Evolutionary conservation across 495 filamentous ascomycete species (phyloP).

Genomic region (Aspergillus nanangensis): DNA sequence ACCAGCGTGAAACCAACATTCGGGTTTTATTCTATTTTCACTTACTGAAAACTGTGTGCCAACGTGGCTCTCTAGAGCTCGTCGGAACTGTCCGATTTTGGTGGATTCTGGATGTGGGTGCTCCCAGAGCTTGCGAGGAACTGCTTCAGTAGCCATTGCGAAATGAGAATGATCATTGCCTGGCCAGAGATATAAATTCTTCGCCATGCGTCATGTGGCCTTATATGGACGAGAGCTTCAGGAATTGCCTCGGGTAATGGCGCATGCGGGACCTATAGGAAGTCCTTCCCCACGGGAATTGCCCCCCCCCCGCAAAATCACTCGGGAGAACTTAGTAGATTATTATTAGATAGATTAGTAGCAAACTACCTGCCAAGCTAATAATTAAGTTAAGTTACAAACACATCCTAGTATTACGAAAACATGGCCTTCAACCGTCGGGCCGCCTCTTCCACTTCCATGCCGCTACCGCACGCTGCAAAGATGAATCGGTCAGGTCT

Average conservation of each 20-base stretch:
- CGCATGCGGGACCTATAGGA: too few species aligned
- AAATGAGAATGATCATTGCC: not conserved
- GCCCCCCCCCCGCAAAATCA: too few species aligned
- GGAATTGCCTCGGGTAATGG: too few species aligned
- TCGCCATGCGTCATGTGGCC: too few species aligned
- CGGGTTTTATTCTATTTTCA: not conserved
- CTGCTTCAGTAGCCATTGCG: constrained; percentile 7
- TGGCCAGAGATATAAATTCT: not conserved
- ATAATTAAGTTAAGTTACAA: not conserved
- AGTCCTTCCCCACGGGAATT: too few species aligned
- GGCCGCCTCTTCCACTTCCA: not conserved
- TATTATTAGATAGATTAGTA: not conserved
- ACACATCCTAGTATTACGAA: not conserved
- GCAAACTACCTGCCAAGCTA: not conserved
- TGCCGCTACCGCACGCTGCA: not conserved
- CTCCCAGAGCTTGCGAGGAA: constrained; percentile 47
- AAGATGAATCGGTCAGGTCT: not conserved
- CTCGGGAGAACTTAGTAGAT: too few species aligned
- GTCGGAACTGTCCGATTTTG: constrained; percentile 53
- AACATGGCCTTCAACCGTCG: not conserved
- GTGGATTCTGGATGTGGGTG: constrained; percentile 57
- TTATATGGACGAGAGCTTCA: too few species aligned
- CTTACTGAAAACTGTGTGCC: constrained; percentile 18
- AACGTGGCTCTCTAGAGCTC: constrained; percentile 12
- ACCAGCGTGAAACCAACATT: constrained; percentile 6